Conservation (phyloP, 1,139 yeast species). For the Geotrichum macrosporum region DNA sequence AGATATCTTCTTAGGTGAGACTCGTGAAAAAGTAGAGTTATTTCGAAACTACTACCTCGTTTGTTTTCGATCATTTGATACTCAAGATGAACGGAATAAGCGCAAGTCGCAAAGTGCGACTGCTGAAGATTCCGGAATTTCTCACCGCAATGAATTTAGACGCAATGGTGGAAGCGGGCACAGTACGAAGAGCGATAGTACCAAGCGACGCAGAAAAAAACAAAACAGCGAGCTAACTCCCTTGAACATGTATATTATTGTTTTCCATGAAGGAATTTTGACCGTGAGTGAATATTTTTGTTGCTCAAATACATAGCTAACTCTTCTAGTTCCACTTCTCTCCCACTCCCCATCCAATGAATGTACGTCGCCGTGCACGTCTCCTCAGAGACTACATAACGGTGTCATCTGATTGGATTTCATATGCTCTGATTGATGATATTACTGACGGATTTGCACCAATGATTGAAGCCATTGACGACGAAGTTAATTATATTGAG, state of each 20-base stretch:
- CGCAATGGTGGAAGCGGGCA: conserved; percentile 8
- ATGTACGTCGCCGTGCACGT: conserved; percentile 88
- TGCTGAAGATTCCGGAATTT: conserved; percentile 1
- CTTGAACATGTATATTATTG: conserved; percentile 59
- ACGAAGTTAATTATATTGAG: conserved; percentile 83
- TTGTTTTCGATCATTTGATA: conserved; percentile 74
- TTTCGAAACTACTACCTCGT: conserved; percentile 85
- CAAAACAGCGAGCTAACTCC: conserved; percentile 62
- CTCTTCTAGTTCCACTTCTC: conserved; percentile 64
- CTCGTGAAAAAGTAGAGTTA: conserved; percentile 90
- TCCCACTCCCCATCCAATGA: conserved; percentile 92
- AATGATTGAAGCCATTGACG: conserved; percentile 87
- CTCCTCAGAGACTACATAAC: conserved; percentile 83
- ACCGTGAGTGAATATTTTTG: conserved; percentile 41
- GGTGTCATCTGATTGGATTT: conserved; percentile 93
- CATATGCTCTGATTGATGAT: conserved; percentile 93
- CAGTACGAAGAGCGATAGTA: conserved; percentile 19
- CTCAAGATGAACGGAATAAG: conserved; percentile 17
- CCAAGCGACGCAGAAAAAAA: conserved; percentile 47
- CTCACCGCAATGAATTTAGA: conserved; percentile 19
- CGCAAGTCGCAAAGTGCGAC: conserved; percentile 12
- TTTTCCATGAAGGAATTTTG: conserved; percentile 81
- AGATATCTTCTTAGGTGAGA: conserved; percentile 89
- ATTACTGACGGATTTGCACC: conserved; percentile 97
- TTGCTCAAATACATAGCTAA: conserved; percentile 43